Conservation (phyloP, 75 land plant genomes). For the Pinus albicaulis region DNA sequence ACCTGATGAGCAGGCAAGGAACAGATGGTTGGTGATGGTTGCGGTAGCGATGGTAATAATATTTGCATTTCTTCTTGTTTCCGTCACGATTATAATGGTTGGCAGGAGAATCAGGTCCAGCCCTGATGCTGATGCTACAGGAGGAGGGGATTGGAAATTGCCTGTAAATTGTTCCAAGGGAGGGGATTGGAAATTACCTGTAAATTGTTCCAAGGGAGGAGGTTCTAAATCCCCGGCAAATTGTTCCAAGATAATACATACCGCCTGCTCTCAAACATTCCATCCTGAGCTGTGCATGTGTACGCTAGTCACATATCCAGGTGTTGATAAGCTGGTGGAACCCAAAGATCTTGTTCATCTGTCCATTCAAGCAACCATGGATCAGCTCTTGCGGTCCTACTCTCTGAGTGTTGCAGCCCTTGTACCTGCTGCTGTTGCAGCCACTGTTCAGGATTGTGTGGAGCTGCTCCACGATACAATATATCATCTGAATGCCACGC, state of each 20-base stretch:
- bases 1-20: too few species aligned
- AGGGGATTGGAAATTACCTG: too few species aligned
- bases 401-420: too few species aligned
- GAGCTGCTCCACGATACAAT: slow-evolving; percentile 4
- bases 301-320: background rate
- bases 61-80: too few species aligned
- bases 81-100: too few species aligned
- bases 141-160: too few species aligned
- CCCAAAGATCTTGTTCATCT: background rate
- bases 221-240: too few species aligned
- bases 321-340: background rate
- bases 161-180: too few species aligned
- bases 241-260: background rate
- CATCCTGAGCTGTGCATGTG: slow-evolving; percentile 5
- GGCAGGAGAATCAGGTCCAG: accelerated
- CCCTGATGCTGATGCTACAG: too few species aligned
- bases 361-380: background rate
- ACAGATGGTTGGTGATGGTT: too few species aligned
- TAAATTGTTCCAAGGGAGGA: background rate
- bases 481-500: background rate
- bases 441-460: background rate
- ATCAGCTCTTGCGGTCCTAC: background rate
- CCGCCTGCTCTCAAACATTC: background rate
- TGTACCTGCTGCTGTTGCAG: too few species aligned
- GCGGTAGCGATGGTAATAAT: too few species aligned